Evolutionary conservation across 1,284 basidiomycete genomes (phyloP), one percentile per base, ranked within the genome.

Genomic region (Austroboletus novae-zelandiae): DNA sequence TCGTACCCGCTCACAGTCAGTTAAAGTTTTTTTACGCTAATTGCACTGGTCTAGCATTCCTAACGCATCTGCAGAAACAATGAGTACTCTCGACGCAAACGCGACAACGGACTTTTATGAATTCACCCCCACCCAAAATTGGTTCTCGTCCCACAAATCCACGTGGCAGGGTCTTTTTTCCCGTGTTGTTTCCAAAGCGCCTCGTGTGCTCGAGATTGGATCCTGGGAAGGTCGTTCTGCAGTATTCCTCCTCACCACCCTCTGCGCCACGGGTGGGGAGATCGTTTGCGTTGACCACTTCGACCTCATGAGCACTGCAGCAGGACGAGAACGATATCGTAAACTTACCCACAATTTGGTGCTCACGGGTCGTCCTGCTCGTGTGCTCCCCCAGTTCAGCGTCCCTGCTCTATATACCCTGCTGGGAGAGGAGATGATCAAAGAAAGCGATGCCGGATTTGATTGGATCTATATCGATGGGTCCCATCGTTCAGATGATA

Each of bases 141-240:
- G 80, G 81, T 79, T 82, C 58, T 74, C 74, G 2, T 65, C 57
- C 61, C 71, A 82, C 50, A 66, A 71, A 40, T 59, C 68, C 1
- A 58, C 58, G 6, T 83, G 80, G 80, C 62, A 55, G 15, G 23
- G 47, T 8, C 60, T 78, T 23, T 73, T 81, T 48, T 59, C 68
- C 8, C 61, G 67, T 31, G 61, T 81, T 48, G 43, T 45, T 1
- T 63, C 72, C 9, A 39, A 61, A 15, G 50, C 59, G 1, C 79
- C 80, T 11, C 73, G 79, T 14, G 74, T 67, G 7, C 73, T 82
- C 13, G 80, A 82, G 60, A 79, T 83, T n/a, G 80, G 81, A 5
- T 80, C 77, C 14, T 83, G 80, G 80, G 81, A 83, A 63, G 81
- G 80, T 18, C 75, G 81, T 43, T 83, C 80, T 0, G 80, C 78